Conservation (phyloP, 495 filamentous ascomycete species). For the Podospora fimiseda region DNA sequence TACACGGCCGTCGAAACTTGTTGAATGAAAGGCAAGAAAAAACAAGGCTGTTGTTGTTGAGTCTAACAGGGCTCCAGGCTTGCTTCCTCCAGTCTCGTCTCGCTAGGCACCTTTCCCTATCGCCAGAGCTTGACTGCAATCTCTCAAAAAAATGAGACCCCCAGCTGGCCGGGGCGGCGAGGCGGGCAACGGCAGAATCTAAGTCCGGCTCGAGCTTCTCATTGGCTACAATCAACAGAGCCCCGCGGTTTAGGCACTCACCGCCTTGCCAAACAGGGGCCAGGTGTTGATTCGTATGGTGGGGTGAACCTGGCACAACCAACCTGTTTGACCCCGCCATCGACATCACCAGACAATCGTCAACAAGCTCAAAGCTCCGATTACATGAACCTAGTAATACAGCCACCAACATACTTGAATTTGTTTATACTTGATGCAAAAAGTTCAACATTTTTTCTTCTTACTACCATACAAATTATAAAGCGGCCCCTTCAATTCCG, state of each 20-base stretch:
- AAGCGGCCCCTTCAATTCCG: neutral
- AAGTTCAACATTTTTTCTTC: neutral
- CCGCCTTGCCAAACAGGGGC: constrained; percentile 11
- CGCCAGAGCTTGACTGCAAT: constrained; percentile 20
- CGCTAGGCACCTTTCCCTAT: constrained; percentile 21
- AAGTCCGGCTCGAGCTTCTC: constrained; percentile 19
- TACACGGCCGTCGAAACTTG: constrained; percentile 4
- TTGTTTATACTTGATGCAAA: too few relatives aligned
- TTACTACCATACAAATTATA: neutral
- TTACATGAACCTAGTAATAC: too few relatives aligned
- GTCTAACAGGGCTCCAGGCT: constrained; percentile 9
- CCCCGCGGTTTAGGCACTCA: constrained; percentile 17
- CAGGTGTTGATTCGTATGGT: neutral
- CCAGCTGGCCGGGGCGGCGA: constrained; percentile 1
- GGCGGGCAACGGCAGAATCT: constrained; percentile 26
- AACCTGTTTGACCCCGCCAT: constrained; percentile 4
- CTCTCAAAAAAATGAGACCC: constrained; percentile 28
- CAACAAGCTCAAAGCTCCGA: too few relatives aligned
- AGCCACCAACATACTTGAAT: too few relatives aligned
- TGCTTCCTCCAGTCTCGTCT: constrained; percentile 10
- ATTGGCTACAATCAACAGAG: constrained; percentile 9
- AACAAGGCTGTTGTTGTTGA: constrained; percentile 2
- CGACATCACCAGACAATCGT: constrained; percentile 7
- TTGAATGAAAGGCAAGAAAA: too few relatives aligned
- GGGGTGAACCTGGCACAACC: constrained; percentile 14